phyloP scores from a whole-genome alignment of 345 rosid species.

The Aegle marmelos region DNA sequence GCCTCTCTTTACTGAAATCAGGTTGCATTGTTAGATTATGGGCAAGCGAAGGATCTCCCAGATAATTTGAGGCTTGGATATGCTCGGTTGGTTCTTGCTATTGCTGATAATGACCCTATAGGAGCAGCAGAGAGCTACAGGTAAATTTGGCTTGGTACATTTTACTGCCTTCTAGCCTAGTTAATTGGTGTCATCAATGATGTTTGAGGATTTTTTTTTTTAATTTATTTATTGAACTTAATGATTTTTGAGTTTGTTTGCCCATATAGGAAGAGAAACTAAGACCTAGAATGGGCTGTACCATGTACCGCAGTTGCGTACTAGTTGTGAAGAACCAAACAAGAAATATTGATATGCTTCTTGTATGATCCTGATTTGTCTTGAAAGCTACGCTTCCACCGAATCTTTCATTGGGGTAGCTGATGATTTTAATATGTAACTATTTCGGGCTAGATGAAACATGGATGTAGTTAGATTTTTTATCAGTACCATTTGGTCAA shows the following conservation, averaged over 20 bases:
- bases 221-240: not conserved
- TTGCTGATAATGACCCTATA: conserved; percentile 65
- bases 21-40: conserved; percentile 94
- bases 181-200: not conserved
- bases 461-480: not conserved
- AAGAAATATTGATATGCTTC: not conserved
- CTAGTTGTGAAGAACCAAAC: not conserved
- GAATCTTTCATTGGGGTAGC: not conserved
- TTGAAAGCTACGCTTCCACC: not conserved
- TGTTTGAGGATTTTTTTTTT: not conserved
- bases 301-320: not conserved
- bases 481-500: not conserved
- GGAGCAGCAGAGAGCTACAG: conserved; percentile 70
- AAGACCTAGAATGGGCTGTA: not conserved
- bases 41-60: conserved; percentile 97
- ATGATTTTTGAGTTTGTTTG: conserved; percentile 1
- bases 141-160: conserved; percentile 30
- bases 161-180: not conserved
- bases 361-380: not conserved
- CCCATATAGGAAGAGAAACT: conserved; percentile 7
- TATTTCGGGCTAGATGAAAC: not conserved
- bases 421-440: not conserved
- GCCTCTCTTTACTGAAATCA: conserved; percentile 29
- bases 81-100: conserved; percentile 85
- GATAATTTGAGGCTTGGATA: conserved; percentile 75